phyloP scores from a whole-genome alignment of 331 rosid genomes.

The Rhamnella rubrinervis region DNA sequence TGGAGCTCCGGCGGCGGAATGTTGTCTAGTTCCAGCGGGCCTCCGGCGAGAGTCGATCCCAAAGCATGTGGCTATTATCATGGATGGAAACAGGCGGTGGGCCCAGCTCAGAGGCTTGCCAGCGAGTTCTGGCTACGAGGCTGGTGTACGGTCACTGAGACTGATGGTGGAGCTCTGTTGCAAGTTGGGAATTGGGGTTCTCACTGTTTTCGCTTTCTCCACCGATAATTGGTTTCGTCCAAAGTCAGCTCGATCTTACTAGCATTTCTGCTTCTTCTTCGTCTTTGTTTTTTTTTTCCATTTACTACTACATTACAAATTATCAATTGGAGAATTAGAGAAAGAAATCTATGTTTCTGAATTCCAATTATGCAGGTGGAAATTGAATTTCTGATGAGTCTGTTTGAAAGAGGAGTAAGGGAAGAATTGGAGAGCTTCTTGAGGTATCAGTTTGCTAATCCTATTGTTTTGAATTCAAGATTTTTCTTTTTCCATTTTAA shows the following conservation, averaged over 20 bases:
- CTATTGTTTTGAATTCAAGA: background rate
- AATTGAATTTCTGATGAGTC: constrained; percentile 56
- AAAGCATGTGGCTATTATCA: constrained; percentile 71
- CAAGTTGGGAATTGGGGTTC: constrained; percentile 56
- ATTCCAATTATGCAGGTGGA: constrained; percentile 46
- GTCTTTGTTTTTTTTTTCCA: too few species aligned
- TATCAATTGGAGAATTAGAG: background rate
- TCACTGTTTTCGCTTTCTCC: constrained; percentile 64
- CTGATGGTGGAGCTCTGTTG: constrained; percentile 39
- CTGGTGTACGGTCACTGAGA: constrained; percentile 48
- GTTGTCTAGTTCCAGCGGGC: background rate
- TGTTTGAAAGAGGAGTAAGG: constrained; percentile 44
- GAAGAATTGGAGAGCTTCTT: constrained; percentile 30
- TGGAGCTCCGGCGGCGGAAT: too few species aligned
- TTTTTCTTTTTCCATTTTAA: background rate
- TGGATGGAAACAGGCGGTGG: constrained; percentile 83
- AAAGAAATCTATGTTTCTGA: background rate
- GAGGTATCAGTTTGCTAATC: constrained; percentile 21
- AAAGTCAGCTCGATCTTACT: constrained; percentile 30
- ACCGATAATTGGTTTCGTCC: constrained; percentile 69
- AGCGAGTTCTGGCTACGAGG: constrained; percentile 42
- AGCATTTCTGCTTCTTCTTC: background rate
- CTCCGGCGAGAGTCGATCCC: constrained; percentile 52
- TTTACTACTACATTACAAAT: background rate
- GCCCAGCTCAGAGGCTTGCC: constrained; percentile 44